Percentiles rank a stretch among this genome's conserved stretches.
phyloP scores from a whole-genome alignment of 1,284 basidiomycete genomes.

The Papiliotrema fonsecae region DNA sequence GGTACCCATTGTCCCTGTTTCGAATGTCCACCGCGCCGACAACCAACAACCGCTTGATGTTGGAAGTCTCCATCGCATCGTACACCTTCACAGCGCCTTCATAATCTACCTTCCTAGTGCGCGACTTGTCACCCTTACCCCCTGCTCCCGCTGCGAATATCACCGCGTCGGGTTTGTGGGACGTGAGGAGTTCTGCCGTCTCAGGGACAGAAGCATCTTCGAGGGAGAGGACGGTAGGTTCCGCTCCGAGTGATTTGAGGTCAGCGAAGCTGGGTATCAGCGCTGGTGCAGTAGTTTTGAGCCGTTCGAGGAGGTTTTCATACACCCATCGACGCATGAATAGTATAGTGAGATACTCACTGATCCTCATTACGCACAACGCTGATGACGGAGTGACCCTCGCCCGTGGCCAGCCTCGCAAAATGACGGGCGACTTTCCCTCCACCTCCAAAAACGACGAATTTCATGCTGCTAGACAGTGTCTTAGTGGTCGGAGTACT shows the following conservation, averaged over 20 bases:
- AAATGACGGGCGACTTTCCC: constrained; percentile 56
- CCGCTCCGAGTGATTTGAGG: constrained; percentile 52
- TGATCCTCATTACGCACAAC: constrained; percentile 55
- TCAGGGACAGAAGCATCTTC: constrained; percentile 55
- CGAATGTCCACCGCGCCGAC: constrained; percentile 64
- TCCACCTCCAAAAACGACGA: constrained; percentile 43
- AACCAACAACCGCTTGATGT: constrained; percentile 54
- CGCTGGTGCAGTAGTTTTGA: background rate
- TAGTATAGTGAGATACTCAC: constrained; percentile 29
- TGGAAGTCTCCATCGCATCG: constrained; percentile 60
- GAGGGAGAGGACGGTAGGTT: constrained; percentile 58
- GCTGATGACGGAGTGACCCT: constrained; percentile 54
- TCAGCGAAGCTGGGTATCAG: constrained; percentile 44
- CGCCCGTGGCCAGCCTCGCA: constrained; percentile 50
- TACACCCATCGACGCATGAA: too few species aligned
- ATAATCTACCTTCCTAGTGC: constrained; percentile 65
- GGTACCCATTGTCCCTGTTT: constrained; percentile 49
- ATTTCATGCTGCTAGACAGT: constrained; percentile 30
- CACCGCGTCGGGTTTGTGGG: constrained; percentile 54
- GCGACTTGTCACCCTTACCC: constrained; percentile 59
- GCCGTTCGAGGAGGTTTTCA: too few species aligned
- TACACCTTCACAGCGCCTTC: constrained; percentile 68
- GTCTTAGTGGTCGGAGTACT: too few species aligned
- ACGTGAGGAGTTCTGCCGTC: constrained; percentile 54
- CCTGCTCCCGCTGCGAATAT: constrained; percentile 67